A percentile compares a stretch with the other conserved stretches of the same genome.
phyloP scores from a whole-genome alignment of 2,329 filamentous ascomycete genomes.

The Venturia oleaginea region DNA sequence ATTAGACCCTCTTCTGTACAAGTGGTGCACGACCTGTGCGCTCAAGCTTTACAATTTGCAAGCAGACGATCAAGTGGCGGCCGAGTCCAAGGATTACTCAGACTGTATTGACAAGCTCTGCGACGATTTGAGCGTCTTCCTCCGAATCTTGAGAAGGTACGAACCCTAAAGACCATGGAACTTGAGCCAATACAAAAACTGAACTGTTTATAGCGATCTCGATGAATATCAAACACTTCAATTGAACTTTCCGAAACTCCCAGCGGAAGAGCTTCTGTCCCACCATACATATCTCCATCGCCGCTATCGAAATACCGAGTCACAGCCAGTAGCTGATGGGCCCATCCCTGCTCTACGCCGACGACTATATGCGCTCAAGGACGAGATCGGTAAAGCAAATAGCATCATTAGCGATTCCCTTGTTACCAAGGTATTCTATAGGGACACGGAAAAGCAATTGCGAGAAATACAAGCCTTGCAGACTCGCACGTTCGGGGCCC shows the following conservation, averaged over 20 bases:
- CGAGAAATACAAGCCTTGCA: neutral
- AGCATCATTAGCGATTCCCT: neutral
- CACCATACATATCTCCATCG: neutral
- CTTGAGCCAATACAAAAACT: neutral
- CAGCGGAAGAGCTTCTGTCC: neutral
- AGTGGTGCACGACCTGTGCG: neutral
- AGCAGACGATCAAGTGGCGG: neutral
- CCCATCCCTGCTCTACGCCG: neutral
- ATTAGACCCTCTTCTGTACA: neutral
- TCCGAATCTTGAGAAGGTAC: neutral
- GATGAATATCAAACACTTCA: neutral
- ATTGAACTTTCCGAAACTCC: neutral
- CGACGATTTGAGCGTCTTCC: neutral
- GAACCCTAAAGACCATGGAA: neutral
- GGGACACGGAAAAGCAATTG: neutral
- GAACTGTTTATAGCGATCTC: slow-evolving; percentile 1
- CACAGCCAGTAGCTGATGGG: neutral
- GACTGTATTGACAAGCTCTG: neutral
- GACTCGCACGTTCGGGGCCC: neutral
- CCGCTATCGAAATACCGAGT: neutral
- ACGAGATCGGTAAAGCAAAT: neutral
- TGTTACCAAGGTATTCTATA: neutral
- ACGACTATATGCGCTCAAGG: slow-evolving; percentile 6
- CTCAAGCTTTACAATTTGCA: neutral
- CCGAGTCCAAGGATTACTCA: neutral